phyloP scores from a whole-genome alignment of 148 eudicot species.

The Cornus controversa region DNA sequence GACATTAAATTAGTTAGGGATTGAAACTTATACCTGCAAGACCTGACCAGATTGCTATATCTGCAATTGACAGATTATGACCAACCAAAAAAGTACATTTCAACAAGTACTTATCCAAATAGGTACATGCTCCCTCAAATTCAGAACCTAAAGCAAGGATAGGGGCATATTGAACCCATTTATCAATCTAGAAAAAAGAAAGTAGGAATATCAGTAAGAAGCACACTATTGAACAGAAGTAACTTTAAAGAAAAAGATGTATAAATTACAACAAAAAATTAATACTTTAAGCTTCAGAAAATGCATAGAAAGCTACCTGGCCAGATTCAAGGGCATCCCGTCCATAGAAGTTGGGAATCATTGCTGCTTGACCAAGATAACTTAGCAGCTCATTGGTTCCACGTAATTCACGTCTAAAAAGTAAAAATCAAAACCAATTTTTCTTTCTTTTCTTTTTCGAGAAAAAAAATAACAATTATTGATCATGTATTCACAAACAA shows the following conservation, averaged over 20 bases:
- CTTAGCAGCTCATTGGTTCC: constrained; percentile 63
- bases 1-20: not conserved
- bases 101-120: constrained; percentile 58
- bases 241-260: not conserved
- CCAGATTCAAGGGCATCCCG: constrained; percentile 49
- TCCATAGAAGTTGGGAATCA: constrained; percentile 42
- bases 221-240: not conserved
- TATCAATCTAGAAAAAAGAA: constrained; percentile 53
- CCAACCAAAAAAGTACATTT: constrained; percentile 76
- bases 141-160: constrained; percentile 70
- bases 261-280: not conserved
- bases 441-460: not conserved
- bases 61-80: constrained; percentile 68
- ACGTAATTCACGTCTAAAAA: constrained; percentile 46
- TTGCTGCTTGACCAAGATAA: constrained; percentile 53
- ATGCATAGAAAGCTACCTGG: constrained; percentile 43
- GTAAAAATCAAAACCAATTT: not conserved
- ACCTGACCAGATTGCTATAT: constrained; percentile 74
- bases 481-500: not conserved
- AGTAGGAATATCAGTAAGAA: not conserved
- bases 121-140: constrained; percentile 75
- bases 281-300: not conserved
- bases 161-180: constrained; percentile 75
- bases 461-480: not conserved
- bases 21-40: constrained; percentile 63